Percentiles rank a stretch among this genome's conserved stretches.
phyloP scores from a whole-genome alignment of 768 basidiomycete genomes.

The Gymnopilus junonius region DNA sequence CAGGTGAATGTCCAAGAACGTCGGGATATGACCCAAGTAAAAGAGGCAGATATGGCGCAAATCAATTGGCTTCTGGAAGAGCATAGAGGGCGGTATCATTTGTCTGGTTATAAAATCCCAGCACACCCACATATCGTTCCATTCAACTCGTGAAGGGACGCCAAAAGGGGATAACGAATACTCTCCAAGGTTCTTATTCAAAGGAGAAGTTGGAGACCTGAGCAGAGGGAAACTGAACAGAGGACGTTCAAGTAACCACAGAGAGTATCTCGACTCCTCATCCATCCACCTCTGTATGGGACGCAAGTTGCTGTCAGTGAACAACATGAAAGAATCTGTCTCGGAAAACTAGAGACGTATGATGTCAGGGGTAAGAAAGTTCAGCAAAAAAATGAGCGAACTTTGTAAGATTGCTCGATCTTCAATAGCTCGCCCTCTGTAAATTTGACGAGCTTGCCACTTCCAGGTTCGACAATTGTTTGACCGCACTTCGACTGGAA shows the following conservation, averaged over 20 bases:
- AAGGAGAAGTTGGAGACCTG: constrained; percentile 36
- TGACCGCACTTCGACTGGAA: constrained; percentile 71
- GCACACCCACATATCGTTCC: constrained; percentile 81
- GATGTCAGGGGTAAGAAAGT: not conserved
- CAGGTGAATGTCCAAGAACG: constrained; percentile 91
- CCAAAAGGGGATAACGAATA: constrained; percentile 54
- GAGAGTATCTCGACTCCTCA: constrained; percentile 67
- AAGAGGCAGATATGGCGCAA: constrained; percentile 97
- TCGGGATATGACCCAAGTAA: constrained; percentile 92
- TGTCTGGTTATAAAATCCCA: constrained; percentile 87
- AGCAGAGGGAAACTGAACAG: constrained; percentile 76
- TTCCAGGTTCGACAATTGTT: constrained; percentile 53
- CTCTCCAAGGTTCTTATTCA: constrained; percentile 20
- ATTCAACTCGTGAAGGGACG: constrained; percentile 77
- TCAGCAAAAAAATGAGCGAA: constrained; percentile 28
- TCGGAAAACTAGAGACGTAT: constrained; percentile 70
- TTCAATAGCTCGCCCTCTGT: constrained; percentile 76
- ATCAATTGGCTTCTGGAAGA: constrained; percentile 91
- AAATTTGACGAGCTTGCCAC: constrained; percentile 53
- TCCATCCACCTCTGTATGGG: constrained; percentile 89
- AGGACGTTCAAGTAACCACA: constrained; percentile 93
- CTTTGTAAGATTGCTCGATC: constrained; percentile 91
- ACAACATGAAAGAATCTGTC: constrained; percentile 68
- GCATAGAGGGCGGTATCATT: constrained; percentile 89
- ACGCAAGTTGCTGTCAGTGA: constrained; percentile 76